Percentiles rank a stretch among this genome's conserved stretches.
Conservation (phyloP, 768 basidiomycete species). For the Suillus placidus region DNA sequence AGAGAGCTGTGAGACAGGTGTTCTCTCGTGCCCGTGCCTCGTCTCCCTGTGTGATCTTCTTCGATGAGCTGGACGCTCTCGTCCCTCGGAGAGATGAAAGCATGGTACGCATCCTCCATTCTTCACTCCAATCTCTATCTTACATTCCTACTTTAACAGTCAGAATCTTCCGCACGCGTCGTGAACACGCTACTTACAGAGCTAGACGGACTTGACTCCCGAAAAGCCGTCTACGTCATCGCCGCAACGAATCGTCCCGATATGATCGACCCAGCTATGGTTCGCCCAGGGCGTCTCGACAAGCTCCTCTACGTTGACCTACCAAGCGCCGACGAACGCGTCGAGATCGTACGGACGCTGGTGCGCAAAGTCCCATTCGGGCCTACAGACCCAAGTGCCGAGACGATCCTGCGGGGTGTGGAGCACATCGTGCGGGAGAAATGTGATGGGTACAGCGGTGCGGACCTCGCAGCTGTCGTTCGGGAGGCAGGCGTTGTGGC, state of each 20-base stretch:
- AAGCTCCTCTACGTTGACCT: conserved; percentile 94
- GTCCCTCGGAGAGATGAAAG: conserved; percentile 90
- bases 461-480: conserved; percentile 86
- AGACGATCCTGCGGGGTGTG: conserved; percentile 28
- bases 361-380: conserved; percentile 68
- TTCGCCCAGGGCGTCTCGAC: conserved; percentile 92
- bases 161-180: conserved; percentile 90
- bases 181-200: conserved; percentile 93
- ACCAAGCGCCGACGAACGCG: conserved; percentile 70
- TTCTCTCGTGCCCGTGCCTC: conserved; percentile 94
- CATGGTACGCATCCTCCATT: conserved; percentile 54
- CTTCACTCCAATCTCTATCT: neutral
- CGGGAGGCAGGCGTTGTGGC: conserved; percentile 91
- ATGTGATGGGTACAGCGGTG: conserved; percentile 91
- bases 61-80: conserved; percentile 91
- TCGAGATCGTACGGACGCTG: conserved; percentile 83
- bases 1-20: conserved; percentile 91
- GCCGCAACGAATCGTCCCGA: conserved; percentile 95
- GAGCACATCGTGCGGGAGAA: conserved; percentile 54
- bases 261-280: conserved; percentile 98
- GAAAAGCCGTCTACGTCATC: conserved; percentile 90
- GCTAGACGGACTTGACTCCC: conserved; percentile 86
- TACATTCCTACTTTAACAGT: conserved; percentile 44
- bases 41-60: conserved; percentile 93
- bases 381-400: conserved; percentile 31